phyloP scores from a whole-genome alignment of 768 basidiomycete genomes.

The Calocera viscosa region DNA sequence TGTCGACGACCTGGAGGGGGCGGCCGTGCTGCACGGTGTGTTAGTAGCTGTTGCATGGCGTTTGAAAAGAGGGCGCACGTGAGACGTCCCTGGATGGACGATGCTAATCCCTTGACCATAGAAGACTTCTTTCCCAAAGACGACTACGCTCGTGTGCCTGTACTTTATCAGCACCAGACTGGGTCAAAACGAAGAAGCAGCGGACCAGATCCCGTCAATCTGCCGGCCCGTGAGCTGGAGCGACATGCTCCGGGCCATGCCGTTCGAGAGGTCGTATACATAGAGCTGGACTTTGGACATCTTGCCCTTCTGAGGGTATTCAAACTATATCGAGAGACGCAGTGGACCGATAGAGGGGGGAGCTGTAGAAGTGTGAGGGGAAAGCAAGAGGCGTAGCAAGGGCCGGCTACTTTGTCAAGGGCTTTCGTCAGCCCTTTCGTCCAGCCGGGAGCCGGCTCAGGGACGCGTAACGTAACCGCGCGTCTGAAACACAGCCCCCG shows the following conservation, averaged over 20 bases:
- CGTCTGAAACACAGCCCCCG: too few species aligned
- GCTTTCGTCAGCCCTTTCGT: too few species aligned
- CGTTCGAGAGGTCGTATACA: constrained; percentile 83
- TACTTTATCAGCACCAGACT: constrained; percentile 14
- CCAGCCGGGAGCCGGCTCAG: too few species aligned
- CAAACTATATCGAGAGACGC: too few species aligned
- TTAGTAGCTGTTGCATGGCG: neutral
- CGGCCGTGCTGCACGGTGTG: constrained; percentile 46
- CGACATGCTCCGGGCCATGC: constrained; percentile 68
- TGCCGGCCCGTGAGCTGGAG: constrained; percentile 72
- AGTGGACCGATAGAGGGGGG: too few species aligned
- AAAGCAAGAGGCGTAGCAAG: too few species aligned
- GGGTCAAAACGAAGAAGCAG: constrained; percentile 6
- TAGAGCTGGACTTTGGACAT: constrained; percentile 58
- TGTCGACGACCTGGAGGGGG: constrained; percentile 55
- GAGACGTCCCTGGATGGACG: constrained; percentile 64
- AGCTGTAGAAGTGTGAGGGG: too few species aligned
- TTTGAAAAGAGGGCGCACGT: constrained; percentile 39
- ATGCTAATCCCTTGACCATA: constrained; percentile 78
- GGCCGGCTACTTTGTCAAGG: too few species aligned
- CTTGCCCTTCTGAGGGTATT: neutral
- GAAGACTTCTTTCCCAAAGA: constrained; percentile 73
- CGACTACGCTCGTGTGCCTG: constrained; percentile 90
- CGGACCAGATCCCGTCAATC: constrained; percentile 86
- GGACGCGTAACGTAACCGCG: too few species aligned